Percentiles rank a stretch among this genome's conserved stretches.
phyloP scores from a whole-genome alignment of 495 filamentous ascomycete genomes.

The Aspergillus ellipticus region DNA sequence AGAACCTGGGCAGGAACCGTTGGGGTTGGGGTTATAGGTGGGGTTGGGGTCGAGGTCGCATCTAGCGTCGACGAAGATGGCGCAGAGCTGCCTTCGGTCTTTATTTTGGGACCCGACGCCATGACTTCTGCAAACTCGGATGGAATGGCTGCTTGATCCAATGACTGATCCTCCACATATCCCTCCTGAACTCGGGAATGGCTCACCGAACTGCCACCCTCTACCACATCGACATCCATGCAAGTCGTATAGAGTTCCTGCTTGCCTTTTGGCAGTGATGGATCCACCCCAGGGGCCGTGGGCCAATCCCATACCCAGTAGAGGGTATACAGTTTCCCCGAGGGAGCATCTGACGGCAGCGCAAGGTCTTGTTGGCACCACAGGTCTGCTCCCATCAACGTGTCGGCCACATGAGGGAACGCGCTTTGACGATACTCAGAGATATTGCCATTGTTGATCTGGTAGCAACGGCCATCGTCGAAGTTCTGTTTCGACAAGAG shows the following conservation, averaged over 20 bases:
- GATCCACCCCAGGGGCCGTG: conserved; percentile 44
- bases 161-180: conserved; percentile 31
- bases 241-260: conserved; percentile 79
- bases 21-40: background rate
- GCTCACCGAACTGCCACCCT: conserved; percentile 17
- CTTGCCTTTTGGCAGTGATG: conserved; percentile 47
- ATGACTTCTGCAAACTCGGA: conserved; percentile 31
- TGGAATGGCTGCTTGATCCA: conserved; percentile 37
- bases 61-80: background rate
- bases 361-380: conserved; percentile 76
- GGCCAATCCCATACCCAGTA: conserved; percentile 97
- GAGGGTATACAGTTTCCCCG: conserved; percentile 60
- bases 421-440: conserved; percentile 48
- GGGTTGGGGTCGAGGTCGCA: conserved; percentile 2
- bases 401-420: conserved; percentile 42
- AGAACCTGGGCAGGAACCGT: background rate
- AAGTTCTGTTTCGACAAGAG: conserved; percentile 71
- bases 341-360: conserved; percentile 54
- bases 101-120: background rate
- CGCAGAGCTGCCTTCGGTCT: background rate
- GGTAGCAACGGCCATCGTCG: conserved; percentile 83
- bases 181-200: conserved; percentile 6
- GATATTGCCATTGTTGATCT: conserved; percentile 54
- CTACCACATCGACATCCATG: conserved; percentile 65
- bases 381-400: conserved; percentile 49